phyloP scores from a whole-genome alignment of 805 yeast species.

The Starmerella vitae region DNA sequence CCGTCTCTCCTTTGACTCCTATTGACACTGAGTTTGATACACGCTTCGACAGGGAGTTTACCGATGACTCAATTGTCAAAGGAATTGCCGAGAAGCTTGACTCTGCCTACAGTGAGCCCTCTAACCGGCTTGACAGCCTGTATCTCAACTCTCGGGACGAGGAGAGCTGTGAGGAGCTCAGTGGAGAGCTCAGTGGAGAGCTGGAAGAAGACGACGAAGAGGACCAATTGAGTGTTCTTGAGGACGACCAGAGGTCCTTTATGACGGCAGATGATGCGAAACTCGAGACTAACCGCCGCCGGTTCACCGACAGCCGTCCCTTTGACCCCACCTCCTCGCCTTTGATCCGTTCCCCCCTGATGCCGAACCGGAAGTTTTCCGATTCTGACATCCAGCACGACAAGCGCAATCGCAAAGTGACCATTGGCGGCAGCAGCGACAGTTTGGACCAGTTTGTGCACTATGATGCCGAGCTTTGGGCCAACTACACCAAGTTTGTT shows the following conservation, averaged over 20 bases:
- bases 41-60: not conserved
- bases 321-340: not conserved
- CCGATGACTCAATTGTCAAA: not conserved
- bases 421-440: not conserved
- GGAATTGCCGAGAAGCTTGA: not conserved
- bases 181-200: not conserved
- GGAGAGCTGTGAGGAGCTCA: not conserved
- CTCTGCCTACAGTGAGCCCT: not conserved
- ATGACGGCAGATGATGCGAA: not conserved
- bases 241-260: not conserved
- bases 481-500: constrained; percentile 9
- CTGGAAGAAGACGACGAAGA: not conserved
- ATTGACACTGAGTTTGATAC: not conserved
- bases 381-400: not conserved
- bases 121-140: not conserved
- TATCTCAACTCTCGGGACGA: not conserved
- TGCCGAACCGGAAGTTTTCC: not conserved
- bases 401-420: not conserved
- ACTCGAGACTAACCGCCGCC: not conserved
- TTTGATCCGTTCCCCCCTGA: not conserved
- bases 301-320: not conserved
- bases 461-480: constrained; percentile 15
- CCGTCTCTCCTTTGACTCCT: too few species aligned
- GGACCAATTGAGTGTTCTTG: not conserved
- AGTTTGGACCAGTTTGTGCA: constrained; percentile 7